phyloP scores from a whole-genome alignment of 2,329 filamentous ascomycete genomes.

The Fusarium graminum region DNA sequence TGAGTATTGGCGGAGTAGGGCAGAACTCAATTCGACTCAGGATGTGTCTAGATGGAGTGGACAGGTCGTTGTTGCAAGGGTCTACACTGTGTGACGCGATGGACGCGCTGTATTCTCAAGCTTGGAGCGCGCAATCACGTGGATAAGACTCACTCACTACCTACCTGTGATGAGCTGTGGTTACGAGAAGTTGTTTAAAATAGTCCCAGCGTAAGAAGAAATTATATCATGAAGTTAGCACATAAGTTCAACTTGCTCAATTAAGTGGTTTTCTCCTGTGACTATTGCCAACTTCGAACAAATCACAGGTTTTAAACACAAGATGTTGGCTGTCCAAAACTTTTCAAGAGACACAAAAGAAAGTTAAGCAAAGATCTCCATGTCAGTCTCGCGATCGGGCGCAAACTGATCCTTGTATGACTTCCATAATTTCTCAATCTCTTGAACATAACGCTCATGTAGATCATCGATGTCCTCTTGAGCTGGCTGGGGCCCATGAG shows the following conservation, averaged over 20 bases:
- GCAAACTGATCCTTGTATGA: slow-evolving; percentile 83
- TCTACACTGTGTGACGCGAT: slow-evolving; percentile 37
- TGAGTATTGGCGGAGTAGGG: too few species aligned
- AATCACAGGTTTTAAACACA: not conserved
- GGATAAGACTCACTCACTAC: not conserved
- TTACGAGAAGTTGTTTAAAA: too few species aligned
- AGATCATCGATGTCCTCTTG: slow-evolving; percentile 83
- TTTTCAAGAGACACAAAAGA: not conserved
- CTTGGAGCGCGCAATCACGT: slow-evolving; percentile 45
- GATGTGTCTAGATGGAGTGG: not conserved
- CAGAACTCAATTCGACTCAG: not conserved
- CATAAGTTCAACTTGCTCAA: not conserved
- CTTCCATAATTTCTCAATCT: slow-evolving; percentile 80
- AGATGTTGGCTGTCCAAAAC: slow-evolving; percentile 1
- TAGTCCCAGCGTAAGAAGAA: not conserved
- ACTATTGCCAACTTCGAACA: not conserved
- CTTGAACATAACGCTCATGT: slow-evolving; percentile 82
- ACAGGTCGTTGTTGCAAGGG: slow-evolving; percentile 2
- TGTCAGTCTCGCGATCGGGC: slow-evolving; percentile 70
- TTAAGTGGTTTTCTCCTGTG: not conserved
- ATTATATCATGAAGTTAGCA: not conserved
- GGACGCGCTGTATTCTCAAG: slow-evolving; percentile 36
- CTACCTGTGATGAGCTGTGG: not conserved
- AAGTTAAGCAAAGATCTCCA: slow-evolving; percentile 73
- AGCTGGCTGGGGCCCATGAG: slow-evolving; percentile 70